Conservation (phyloP, 2,329 filamentous ascomycete genomes). For the Harringtonia aguacate region DNA sequence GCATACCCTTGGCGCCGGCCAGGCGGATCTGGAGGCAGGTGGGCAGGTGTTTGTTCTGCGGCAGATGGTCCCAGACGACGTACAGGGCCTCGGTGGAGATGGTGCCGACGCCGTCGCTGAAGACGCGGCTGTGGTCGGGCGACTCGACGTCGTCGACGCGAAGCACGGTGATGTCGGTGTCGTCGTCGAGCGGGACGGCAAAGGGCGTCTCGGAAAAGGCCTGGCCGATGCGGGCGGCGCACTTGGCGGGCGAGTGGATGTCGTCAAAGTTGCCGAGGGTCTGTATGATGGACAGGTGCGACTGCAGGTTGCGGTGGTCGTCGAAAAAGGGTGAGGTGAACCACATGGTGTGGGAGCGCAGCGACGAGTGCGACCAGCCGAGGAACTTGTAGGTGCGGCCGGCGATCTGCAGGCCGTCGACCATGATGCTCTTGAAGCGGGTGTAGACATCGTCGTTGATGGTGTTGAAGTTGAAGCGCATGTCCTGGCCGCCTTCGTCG, state of each 20-base stretch:
- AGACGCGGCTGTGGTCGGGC: constrained; percentile 40
- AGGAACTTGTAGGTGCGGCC: constrained; percentile 56
- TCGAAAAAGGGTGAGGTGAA: constrained; percentile 37
- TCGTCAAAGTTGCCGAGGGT: constrained; percentile 37
- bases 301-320: constrained; percentile 20
- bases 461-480: constrained; percentile 47
- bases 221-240: constrained; percentile 50
- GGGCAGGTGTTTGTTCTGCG: constrained; percentile 35
- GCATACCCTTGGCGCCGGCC: constrained; percentile 67
- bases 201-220: constrained; percentile 67
- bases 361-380: constrained; percentile 70
- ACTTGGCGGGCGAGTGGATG: constrained; percentile 43
- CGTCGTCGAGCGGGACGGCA: constrained; percentile 39
- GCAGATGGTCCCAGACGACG: constrained; percentile 47
- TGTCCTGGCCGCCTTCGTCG: constrained; percentile 59
- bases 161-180: constrained; percentile 19
- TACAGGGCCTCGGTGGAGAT: constrained; percentile 51
- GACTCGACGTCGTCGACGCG: constrained; percentile 42
- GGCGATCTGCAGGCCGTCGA: constrained; percentile 49
- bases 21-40: constrained; percentile 68
- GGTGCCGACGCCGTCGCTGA: constrained; percentile 72
- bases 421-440: constrained; percentile 51
- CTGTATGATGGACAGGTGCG: constrained; percentile 31
- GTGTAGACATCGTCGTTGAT: constrained; percentile 42
- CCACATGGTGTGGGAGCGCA: constrained; percentile 63